A percentile compares a stretch with the other conserved stretches of the same genome.
Conservation (phyloP, 1,284 basidiomycete genomes). For the Fomes fomentarius region DNA sequence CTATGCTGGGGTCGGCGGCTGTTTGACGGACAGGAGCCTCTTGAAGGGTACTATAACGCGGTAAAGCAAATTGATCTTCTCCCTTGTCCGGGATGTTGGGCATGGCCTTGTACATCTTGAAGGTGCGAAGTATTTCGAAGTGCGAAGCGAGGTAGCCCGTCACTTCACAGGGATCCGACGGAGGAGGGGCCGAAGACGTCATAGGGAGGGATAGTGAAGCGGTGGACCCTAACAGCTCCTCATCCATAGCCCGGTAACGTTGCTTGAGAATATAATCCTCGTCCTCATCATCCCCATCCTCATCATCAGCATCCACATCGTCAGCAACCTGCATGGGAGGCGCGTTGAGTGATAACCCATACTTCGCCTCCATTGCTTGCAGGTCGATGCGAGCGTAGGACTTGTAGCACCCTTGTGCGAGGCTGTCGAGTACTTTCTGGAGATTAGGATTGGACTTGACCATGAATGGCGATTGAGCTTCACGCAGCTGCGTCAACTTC, state of each 20-base stretch:
- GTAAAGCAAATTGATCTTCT: no score
- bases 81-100: no score
- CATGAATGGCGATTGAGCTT: background rate
- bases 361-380: background rate
- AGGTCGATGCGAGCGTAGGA: background rate
- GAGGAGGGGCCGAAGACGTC: no score
- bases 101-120: background rate
- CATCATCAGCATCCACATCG: no score
- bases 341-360: background rate
- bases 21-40: no score
- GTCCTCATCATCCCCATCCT: no score
- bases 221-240: no score
- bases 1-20: no score
- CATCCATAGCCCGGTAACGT: no score
- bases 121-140: background rate
- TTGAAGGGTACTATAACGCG: background rate
- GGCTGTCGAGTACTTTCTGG: background rate
- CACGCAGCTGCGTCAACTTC: background rate
- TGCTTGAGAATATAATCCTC: no score
- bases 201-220: no score
- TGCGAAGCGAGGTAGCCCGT: background rate
- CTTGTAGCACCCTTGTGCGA: background rate
- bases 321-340: no score
- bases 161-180: background rate
- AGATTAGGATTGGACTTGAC: background rate